These are phyloP conservation scores for Cyamopsis tetragonoloba DNA, from an alignment of 306 rosid species.

Conservation along the genomic window DNA sequence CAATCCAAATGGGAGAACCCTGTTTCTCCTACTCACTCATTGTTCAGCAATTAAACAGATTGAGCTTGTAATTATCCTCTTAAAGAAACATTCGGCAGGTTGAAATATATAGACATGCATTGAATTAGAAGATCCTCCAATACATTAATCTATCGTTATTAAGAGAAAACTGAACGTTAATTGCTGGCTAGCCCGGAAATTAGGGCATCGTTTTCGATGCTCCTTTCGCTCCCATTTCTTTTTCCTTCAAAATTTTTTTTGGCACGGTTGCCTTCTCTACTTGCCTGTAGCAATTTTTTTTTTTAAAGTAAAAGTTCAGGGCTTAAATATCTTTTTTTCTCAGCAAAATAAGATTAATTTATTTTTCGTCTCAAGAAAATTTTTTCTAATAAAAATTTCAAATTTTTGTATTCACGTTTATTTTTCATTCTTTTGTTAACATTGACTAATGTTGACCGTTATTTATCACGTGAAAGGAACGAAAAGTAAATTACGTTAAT, in stretches of 20 bases:
- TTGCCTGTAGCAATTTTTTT: too few species aligned
- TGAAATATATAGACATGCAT: neutral
- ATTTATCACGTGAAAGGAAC: too few species aligned
- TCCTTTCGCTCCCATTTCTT: neutral
- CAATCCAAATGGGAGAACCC: neutral
- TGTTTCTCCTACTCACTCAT: neutral
- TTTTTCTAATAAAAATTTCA: too few species aligned
- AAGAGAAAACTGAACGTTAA: neutral
- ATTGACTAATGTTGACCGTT: too few species aligned
- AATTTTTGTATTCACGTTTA: too few species aligned
- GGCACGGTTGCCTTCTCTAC: neutral
- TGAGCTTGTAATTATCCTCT: neutral
- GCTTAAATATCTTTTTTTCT: too few species aligned
- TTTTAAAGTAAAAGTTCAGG: too few species aligned
- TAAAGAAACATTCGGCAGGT: neutral
- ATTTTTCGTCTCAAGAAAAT: too few species aligned
- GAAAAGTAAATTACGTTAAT: too few species aligned
- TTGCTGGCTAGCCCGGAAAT: constrained; percentile 23
- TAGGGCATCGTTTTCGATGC: constrained; percentile 36
- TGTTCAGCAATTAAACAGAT: neutral
- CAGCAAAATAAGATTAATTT: too few species aligned
- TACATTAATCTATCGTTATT: neutral
- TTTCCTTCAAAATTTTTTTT: neutral
- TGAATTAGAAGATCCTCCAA: neutral
- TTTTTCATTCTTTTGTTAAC: too few species aligned